These are phyloP conservation scores for Magnolia kwangsiensis DNA, from an alignment of 164 flowering plant genomes.

Conservation along the genomic window DNA sequence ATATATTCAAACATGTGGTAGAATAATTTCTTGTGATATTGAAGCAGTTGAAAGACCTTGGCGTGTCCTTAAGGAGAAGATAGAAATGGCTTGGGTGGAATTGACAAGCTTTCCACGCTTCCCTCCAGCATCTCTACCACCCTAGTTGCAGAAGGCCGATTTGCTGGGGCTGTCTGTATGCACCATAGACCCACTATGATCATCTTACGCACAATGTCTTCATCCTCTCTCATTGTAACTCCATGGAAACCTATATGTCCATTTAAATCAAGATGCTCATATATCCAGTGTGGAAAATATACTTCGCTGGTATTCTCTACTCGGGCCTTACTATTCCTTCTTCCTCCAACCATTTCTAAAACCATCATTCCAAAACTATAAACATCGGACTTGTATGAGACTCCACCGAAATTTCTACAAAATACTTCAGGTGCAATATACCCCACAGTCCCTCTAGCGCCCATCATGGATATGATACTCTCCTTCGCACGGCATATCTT, in stretches of 20 bases:
- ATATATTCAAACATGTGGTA: too few relatives aligned
- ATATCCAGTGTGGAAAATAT: constrained; percentile 11
- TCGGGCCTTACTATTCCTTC: not conserved
- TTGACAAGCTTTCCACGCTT: not conserved
- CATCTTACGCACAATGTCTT: not conserved
- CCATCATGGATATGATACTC: constrained; percentile 4
- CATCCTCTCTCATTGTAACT: not conserved
- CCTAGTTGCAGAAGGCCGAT: not conserved
- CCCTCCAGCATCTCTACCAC: constrained; percentile 9
- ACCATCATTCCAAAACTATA: constrained; percentile 13
- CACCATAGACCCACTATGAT: constrained; percentile 4
- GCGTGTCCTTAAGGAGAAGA: not conserved
- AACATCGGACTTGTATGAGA: constrained; percentile 7
- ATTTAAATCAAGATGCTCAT: not conserved
- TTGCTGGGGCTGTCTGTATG: not conserved
- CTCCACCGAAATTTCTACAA: constrained; percentile 2
- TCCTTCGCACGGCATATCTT: not conserved
- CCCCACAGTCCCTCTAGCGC: constrained; percentile 3
- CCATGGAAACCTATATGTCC: not conserved
- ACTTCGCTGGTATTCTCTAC: not conserved
- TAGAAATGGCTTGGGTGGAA: constrained; percentile 6
- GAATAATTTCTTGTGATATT: not conserved
- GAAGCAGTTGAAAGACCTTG: not conserved
- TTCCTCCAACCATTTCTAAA: constrained; percentile 6
- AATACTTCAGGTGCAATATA: constrained; percentile 12